These are phyloP conservation scores for Backusella australiensis DNA, from an alignment of 192 early-diverging fungal genomes.

Conservation along the genomic window DNA sequence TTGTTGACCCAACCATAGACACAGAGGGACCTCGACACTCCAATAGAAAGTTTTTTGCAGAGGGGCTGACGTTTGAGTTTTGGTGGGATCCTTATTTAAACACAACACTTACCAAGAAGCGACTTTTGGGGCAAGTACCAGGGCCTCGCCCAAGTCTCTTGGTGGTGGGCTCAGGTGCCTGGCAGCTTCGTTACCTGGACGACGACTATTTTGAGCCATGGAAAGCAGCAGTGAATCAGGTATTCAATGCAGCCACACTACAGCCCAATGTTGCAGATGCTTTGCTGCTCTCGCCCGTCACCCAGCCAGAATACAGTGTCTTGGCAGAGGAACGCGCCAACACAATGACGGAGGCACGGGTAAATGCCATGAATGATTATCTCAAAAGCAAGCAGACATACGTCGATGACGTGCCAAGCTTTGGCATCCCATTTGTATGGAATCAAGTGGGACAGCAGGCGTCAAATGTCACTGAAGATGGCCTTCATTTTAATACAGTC, in stretches of 20 bases:
- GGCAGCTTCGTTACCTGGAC: constrained; percentile 61
- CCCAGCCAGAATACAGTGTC: constrained; percentile 37
- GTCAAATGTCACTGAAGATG: constrained; percentile 54
- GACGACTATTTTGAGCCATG: constrained; percentile 45
- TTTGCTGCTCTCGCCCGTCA: constrained; percentile 28
- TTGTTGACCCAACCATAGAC: constrained; percentile 37
- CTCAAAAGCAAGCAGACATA: constrained; percentile 27
- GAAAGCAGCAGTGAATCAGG: constrained; percentile 38
- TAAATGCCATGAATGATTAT: constrained; percentile 57
- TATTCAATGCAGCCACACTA: constrained; percentile 29
- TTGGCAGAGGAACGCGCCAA: constrained; percentile 46
- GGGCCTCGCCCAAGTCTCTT: constrained; percentile 35
- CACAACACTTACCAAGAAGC: constrained; percentile 34
- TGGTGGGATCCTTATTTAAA: constrained; percentile 78
- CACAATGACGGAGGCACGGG: constrained; percentile 43
- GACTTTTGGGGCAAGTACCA: neutral
- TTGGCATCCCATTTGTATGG: constrained; percentile 55
- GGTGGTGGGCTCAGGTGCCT: constrained; percentile 56
- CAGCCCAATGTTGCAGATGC: constrained; percentile 39
- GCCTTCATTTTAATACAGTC: constrained; percentile 60
- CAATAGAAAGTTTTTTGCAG: constrained; percentile 38
- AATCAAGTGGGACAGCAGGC: constrained; percentile 24
- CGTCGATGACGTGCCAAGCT: neutral
- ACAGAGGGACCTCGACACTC: constrained; percentile 36
- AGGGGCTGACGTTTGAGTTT: constrained; percentile 51